Evolutionary conservation across 176 grass and related monocot genomes (phyloP), one percentile per base, ranked within the genome.

Genomic region (Oryza meridionalis): DNA sequence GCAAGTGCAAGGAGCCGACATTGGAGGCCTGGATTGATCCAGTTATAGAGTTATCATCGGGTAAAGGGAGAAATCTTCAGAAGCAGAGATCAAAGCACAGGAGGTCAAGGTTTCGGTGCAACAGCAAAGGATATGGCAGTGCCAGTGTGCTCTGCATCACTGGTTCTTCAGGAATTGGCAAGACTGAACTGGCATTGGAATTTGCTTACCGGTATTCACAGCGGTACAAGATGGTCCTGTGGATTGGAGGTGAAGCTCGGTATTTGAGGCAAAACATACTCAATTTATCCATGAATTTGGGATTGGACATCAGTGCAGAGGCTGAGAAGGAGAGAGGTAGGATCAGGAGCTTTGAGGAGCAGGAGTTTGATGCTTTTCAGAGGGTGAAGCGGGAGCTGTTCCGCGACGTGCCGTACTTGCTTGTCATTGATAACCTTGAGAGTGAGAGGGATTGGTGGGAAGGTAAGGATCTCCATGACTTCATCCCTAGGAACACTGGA

Each of bases 401-500:
- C 47, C 75, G 97, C 7, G 97, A 99, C 24, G 89, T 99, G 59
- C 97, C 97, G 17, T 99, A 96, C 84, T 88, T 99, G 81, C 88
- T 99, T 68, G 79, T 99, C 67, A 96, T 99, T 9, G 97, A 99
- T 75, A 99, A 99, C 72, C 91, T 99, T 12, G 97, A 99, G 83
- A 92, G 82, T 0, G 97, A 99, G 86, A 94, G 81, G 72, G 97
- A 99, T 44, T 99, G 97, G 97, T 99, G 97, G 97, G 97, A 99
- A 81, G 97, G 97, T 14, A 99, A 96, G 81, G 91, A 99, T 65
- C 93, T 99, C 63, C 91, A 99, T 88, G 97, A 96, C 88, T 90
- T 99, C 65, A 96, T 99, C 65, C 91, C 97, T 17, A 87, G 97
- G 79, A 99, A 96, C 64, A 96, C 93, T 2, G 97, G 97, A 8